Base-by-base conservation (phyloP, 2,329 filamentous ascomycete genomes). In the Ceratocystiopsis brevicomis region DNA sequence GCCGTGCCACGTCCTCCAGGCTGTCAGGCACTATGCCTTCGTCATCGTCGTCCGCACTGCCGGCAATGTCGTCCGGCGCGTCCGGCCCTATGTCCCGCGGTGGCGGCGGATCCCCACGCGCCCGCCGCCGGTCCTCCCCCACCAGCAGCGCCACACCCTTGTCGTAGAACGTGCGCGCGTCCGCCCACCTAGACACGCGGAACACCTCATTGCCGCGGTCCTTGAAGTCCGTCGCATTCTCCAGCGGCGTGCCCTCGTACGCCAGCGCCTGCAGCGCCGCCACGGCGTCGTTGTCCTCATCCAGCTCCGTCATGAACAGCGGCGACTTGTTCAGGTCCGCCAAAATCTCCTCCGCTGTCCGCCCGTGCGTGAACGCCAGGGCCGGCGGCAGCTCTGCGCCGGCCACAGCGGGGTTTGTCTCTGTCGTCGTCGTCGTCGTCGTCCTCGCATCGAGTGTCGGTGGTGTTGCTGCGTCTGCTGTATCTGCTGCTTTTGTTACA, bases 261-360 rank as follows among this genome's bases (percentile, higher is more conserved):
- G 85, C 84, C 36, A 98, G 66, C 0, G 90, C 88, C 56, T 83
- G 81, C 47, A 98, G 69, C 1, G 90, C 92, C 53, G 92, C 86
- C 1, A 94, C 67, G 51, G 82, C 77, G 48, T 80, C 68, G 55
- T 94, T 94, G 50, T 92, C 81, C 25, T 8, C 25, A 53, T 83
- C 83, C 33, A 95, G 69, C 51, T 83, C 78, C 30, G 86, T 96
- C 90, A 98, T 98, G 68, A 98, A 98, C 35, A 98, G 71, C 8
- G 90, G 90, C 32, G 67, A 71, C 56, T 67, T 66, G 57, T 73
- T 73, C 37, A 76, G 60, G 40, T 76, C 71, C 11, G 66, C 66
- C 45, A 69, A 57, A 33, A 75, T 65, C 52, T 76, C 70, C 35
- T 72, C 69, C 3, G 68, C 60, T 5, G 69, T 67, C 58, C 67